phyloP scores from a whole-genome alignment of 139 green algal species.

The Auxenochlorella pyrenoidosa region DNA sequence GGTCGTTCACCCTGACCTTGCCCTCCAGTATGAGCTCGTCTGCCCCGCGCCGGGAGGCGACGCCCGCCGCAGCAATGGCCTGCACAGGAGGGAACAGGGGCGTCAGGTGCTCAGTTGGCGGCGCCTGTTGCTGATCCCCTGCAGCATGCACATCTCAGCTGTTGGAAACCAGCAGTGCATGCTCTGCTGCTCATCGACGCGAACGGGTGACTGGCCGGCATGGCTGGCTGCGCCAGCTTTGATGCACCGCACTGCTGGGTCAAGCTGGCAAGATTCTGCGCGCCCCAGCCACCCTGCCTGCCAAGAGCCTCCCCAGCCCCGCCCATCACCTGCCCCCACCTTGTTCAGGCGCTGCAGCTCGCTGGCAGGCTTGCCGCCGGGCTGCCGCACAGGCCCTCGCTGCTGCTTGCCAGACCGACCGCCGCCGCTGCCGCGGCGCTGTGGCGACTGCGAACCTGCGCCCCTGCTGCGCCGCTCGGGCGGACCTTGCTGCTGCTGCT shows the following conservation, averaged over 20 bases:
- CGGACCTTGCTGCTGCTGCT: background rate
- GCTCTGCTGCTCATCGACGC: background rate
- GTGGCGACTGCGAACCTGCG: background rate
- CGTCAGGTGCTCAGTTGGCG: background rate
- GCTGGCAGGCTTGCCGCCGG: background rate
- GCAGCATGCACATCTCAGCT: background rate
- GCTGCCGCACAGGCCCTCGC: constrained; percentile 10
- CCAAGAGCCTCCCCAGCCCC: background rate
- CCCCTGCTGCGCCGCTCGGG: background rate
- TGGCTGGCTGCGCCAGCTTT: no score
- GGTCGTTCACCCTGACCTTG: constrained; percentile 87
- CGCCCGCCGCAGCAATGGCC: constrained; percentile 80
- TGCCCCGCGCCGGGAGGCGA: constrained; percentile 84
- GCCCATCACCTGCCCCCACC: background rate
- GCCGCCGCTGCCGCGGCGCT: background rate
- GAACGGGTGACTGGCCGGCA: background rate
- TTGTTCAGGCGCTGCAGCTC: constrained; percentile 27
- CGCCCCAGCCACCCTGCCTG: no score
- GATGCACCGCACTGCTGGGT: no score
- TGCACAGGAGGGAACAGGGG: constrained; percentile 33
- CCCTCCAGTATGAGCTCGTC: constrained; percentile 87
- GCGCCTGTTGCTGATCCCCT: background rate
- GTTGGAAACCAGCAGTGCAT: background rate
- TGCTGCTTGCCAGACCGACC: background rate
- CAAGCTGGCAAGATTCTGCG: no score